phyloP scores from a whole-genome alignment of 2,329 filamentous ascomycete species.

The Alternaria atra region DNA sequence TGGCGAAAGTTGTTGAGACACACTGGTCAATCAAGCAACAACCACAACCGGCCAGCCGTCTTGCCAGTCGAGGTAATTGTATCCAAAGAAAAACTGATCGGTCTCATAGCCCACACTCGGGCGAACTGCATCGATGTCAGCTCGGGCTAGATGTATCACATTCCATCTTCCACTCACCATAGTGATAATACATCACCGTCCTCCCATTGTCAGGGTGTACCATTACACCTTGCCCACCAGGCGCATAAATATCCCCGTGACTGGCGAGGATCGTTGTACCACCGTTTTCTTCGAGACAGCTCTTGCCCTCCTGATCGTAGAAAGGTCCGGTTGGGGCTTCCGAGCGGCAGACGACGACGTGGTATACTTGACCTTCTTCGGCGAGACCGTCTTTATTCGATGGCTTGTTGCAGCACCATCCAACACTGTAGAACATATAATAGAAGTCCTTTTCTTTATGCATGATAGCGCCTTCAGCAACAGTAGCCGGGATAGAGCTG shows the following conservation, averaged over 20 bases:
- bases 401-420: slow-evolving; percentile 65
- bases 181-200: slow-evolving; percentile 45
- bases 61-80: slow-evolving; percentile 42
- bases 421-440: slow-evolving; percentile 70
- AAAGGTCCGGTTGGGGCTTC: slow-evolving; percentile 61
- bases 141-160: neutral
- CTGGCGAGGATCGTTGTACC: slow-evolving; percentile 68
- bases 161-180: slow-evolving; percentile 24
- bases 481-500: slow-evolving; percentile 26
- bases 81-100: slow-evolving; percentile 41
- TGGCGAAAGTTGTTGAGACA: neutral
- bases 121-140: slow-evolving; percentile 27
- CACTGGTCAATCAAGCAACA: neutral
- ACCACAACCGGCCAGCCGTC: slow-evolving; percentile 43
- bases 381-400: slow-evolving; percentile 54
- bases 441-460: slow-evolving; percentile 62
- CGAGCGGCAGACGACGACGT: slow-evolving; percentile 69
- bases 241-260: slow-evolving; percentile 57
- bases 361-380: slow-evolving; percentile 67
- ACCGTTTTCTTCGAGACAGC: slow-evolving; percentile 61
- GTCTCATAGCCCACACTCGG: slow-evolving; percentile 35
- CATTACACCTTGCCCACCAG: slow-evolving; percentile 45
- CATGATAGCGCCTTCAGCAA: slow-evolving; percentile 62
- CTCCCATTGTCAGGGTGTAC: slow-evolving; percentile 23
- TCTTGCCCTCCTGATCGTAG: slow-evolving; percentile 38